phyloP scores from a whole-genome alignment of 148 eudicot species.

The Vaccinium vitisidaea region DNA sequence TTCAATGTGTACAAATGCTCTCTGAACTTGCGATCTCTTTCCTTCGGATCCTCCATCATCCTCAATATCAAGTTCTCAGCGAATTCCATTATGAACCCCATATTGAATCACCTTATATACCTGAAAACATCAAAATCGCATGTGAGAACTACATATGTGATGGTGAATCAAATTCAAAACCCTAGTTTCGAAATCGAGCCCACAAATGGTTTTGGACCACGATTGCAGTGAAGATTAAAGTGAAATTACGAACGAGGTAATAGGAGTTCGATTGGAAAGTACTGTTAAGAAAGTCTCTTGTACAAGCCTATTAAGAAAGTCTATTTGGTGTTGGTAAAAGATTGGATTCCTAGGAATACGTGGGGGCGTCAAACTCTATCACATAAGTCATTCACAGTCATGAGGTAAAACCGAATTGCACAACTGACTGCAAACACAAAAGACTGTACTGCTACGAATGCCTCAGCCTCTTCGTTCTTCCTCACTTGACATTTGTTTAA shows the following conservation, averaged over 20 bases:
- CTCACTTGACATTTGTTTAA: background rate
- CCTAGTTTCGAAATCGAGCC: background rate
- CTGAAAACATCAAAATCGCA: no score
- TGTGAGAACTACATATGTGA: background rate
- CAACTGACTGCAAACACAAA: background rate
- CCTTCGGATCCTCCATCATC: slow-evolving; percentile 83
- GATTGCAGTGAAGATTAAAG: background rate
- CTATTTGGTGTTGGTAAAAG: no score
- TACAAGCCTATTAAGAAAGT: no score
- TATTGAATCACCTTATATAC: slow-evolving; percentile 14
- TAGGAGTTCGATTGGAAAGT: background rate
- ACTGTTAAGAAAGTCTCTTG: background rate
- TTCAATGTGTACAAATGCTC: slow-evolving; percentile 66
- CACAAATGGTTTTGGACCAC: background rate
- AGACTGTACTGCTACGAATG: background rate
- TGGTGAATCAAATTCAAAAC: background rate
- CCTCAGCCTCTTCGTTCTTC: background rate
- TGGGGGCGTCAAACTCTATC: no score
- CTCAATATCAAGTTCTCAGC: slow-evolving; percentile 80
- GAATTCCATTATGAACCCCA: slow-evolving; percentile 88
- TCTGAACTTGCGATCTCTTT: slow-evolving; percentile 77
- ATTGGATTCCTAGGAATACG: no score
- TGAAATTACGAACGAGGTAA: background rate
- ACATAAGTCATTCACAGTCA: no score
- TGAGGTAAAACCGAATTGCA: background rate